Percentiles rank a stretch among this genome's conserved stretches.
These are phyloP conservation scores for Botrytis medusae DNA, from an alignment of 2,329 filamentous ascomycete species.

Conservation along the genomic window DNA sequence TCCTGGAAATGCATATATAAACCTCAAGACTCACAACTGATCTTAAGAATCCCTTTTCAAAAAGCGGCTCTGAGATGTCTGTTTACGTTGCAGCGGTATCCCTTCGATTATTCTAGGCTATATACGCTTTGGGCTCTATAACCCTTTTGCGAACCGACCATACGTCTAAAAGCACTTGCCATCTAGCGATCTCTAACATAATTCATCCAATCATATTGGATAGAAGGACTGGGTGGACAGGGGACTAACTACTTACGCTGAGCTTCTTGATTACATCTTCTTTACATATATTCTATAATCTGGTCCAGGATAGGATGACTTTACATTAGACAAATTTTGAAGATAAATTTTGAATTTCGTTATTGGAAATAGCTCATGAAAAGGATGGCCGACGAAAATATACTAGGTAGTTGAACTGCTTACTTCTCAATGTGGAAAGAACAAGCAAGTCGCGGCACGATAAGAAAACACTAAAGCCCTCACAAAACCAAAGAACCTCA, in stretches of 20 bases:
- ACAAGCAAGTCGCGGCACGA: not conserved
- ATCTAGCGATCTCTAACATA: not conserved
- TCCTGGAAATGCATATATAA: slow-evolving; percentile 2
- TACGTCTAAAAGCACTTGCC: slow-evolving; percentile 12
- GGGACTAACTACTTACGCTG: not conserved
- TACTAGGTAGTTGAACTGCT: not conserved
- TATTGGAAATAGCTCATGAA: not conserved
- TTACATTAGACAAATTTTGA: not conserved
- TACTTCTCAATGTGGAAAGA: slow-evolving; percentile 10
- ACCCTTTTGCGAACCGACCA: not conserved
- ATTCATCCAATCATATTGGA: not conserved
- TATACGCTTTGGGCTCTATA: not conserved
- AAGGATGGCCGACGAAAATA: not conserved
- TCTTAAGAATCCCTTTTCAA: not conserved
- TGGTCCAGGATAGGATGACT: not conserved
- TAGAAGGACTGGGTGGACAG: not conserved
- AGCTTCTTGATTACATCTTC: not conserved
- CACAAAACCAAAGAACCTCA: not conserved
- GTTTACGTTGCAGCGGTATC: not conserved
- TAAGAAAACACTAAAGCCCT: not conserved
- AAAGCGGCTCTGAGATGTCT: not conserved
- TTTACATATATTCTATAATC: not conserved
- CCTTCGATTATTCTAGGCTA: not conserved
- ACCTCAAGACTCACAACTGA: not conserved
- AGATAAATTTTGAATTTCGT: not conserved